Conservation (phyloP, 805 yeast genomes). For the Candida takata region DNA sequence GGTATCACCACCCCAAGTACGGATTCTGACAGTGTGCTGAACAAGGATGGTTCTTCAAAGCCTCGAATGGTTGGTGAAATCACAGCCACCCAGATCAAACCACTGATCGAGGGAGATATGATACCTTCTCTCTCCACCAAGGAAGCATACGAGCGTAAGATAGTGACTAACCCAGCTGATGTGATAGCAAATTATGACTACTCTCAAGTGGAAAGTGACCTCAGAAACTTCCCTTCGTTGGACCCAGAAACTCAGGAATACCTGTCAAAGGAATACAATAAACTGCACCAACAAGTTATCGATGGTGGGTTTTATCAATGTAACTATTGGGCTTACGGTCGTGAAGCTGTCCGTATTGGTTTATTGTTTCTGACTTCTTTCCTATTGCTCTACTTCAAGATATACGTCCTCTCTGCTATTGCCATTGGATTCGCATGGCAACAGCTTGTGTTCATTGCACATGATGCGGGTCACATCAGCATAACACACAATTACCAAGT, state of each 20-base stretch:
- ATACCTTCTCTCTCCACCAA: slow-evolving; percentile 33
- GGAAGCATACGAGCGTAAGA: slow-evolving; percentile 22
- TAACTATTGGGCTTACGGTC: slow-evolving; percentile 63
- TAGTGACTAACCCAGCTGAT: slow-evolving; percentile 49
- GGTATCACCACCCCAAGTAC: background rate
- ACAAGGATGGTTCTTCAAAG: too few relatives aligned
- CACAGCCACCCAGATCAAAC: slow-evolving; percentile 32
- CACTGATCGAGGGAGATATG: slow-evolving; percentile 44
- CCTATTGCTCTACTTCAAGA: slow-evolving; percentile 38
- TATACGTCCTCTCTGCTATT: slow-evolving; percentile 52
- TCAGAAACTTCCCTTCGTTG: slow-evolving; percentile 51
- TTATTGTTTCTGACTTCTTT: slow-evolving; percentile 45
- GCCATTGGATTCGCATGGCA: slow-evolving; percentile 79
- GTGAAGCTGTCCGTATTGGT: slow-evolving; percentile 57
- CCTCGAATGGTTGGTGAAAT: slow-evolving; percentile 40
- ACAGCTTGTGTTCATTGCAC: slow-evolving; percentile 80
- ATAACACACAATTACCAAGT: slow-evolving; percentile 73
- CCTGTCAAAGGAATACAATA: slow-evolving; percentile 51
- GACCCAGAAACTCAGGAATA: slow-evolving; percentile 59
- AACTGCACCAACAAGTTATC: slow-evolving; percentile 48
- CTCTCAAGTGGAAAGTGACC: slow-evolving; percentile 45
- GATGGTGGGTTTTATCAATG: slow-evolving; percentile 63
- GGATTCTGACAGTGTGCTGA: background rate
- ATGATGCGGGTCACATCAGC: slow-evolving; percentile 84
- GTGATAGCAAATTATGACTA: slow-evolving; percentile 54